These are phyloP conservation scores for Aspergillus sclerotialis DNA, from an alignment of 2,329 filamentous ascomycete genomes.

Conservation along the genomic window DNA sequence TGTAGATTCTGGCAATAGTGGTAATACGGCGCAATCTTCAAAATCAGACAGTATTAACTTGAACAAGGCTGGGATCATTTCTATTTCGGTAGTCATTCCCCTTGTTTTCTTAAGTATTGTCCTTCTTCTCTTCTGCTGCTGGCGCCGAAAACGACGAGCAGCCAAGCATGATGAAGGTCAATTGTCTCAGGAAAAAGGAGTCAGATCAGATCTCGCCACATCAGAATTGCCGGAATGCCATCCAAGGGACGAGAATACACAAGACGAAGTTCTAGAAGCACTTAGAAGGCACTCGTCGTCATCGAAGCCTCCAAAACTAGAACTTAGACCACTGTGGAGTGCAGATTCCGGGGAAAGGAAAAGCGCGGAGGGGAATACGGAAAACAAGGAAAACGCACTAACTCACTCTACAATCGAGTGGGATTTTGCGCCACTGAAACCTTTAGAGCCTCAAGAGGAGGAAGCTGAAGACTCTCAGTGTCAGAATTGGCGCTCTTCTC, in stretches of 20 bases:
- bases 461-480: conserved; percentile 11
- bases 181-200: conserved; percentile 15
- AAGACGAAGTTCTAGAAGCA: conserved; percentile 15
- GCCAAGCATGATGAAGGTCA: conserved; percentile 15
- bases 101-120: conserved; percentile 21
- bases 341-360: conserved; percentile 18
- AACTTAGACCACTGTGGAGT: conserved; percentile 27
- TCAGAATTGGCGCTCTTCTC: conserved; percentile 22
- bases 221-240: conserved; percentile 19
- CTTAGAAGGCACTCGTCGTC: conserved; percentile 16
- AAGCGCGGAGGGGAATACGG: conserved; percentile 10
- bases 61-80: conserved; percentile 32
- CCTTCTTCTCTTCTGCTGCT: conserved; percentile 27
- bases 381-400: conserved; percentile 17
- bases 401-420: conserved; percentile 24
- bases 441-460: conserved; percentile 13
- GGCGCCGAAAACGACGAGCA: conserved; percentile 24
- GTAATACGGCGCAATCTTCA: conserved; percentile 12
- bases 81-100: conserved; percentile 29
- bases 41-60: conserved; percentile 12
- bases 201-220: conserved; percentile 13
- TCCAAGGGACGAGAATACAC: conserved; percentile 15
- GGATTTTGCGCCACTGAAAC: conserved; percentile 19
- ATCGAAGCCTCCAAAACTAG: conserved; percentile 27
- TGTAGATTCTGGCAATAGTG: conserved; percentile 12